Conservation (phyloP, 768 basidiomycete species). For the Naganishia antarctica region DNA sequence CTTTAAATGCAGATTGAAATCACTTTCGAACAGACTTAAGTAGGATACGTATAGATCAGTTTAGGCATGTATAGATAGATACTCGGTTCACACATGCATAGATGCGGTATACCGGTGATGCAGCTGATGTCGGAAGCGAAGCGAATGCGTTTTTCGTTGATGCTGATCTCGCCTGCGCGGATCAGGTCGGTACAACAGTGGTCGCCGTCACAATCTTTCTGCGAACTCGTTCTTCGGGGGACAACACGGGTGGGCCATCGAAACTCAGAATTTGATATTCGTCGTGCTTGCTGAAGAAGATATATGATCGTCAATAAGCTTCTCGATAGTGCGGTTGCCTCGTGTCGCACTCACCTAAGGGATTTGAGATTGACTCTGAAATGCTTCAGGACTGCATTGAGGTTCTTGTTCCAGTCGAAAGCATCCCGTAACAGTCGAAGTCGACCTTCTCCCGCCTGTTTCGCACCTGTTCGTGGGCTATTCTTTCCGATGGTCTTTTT, state of each 20-base stretch:
- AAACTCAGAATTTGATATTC: conserved; percentile 81
- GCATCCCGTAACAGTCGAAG: conserved; percentile 3
- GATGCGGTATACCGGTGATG: conserved; percentile 9
- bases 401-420: conserved; percentile 25
- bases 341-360: conserved; percentile 54
- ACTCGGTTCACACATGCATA: no score
- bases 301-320: conserved; percentile 21
- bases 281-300: conserved; percentile 53
- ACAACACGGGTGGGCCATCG: conserved; percentile 63
- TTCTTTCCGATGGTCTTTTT: conserved; percentile 29
- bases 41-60: neutral
- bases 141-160: no score
- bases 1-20: neutral
- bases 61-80: conserved; percentile 4
- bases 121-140: no score
- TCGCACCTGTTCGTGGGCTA: conserved; percentile 3
- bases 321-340: neutral
- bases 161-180: no score
- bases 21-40: neutral
- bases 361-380: conserved; percentile 55
- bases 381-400: conserved; percentile 31
- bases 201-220: conserved; percentile 55
- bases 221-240: conserved; percentile 54
- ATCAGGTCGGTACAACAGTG: conserved; percentile 2
- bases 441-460: neutral